Evolutionary conservation across 768 basidiomycete species (phyloP).

Genomic region (Galerina sulciceps): DNA sequence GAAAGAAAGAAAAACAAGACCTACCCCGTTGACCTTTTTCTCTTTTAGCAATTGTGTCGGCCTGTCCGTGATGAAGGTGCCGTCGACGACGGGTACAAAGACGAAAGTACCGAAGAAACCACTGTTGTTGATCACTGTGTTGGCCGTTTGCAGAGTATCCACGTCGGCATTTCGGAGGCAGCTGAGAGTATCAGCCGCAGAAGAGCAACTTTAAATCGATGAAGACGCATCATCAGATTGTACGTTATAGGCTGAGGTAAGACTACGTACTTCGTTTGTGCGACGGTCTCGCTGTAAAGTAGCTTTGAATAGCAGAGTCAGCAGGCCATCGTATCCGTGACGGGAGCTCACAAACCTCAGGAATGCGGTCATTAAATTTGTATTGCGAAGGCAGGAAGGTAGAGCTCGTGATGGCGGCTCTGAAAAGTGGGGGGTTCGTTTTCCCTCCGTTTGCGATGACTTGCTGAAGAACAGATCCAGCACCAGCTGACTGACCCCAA

Average conservation of each 20-base stretch:
- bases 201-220: constrained; percentile 33
- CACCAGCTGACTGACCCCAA: constrained; percentile 50
- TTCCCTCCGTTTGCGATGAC: constrained; percentile 49
- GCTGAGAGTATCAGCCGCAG: constrained; percentile 33
- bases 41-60: constrained; percentile 40
- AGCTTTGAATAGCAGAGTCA: neutral
- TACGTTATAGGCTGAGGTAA: neutral
- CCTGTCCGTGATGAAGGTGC: constrained; percentile 45
- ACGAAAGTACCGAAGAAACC: constrained; percentile 43
- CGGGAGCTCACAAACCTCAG: constrained; percentile 31
- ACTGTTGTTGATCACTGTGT: constrained; percentile 30
- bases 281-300: constrained; percentile 32
- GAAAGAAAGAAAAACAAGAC: constrained; percentile 16
- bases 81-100: constrained; percentile 53
- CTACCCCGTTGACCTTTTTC: constrained; percentile 46
- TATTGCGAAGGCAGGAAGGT: constrained; percentile 50
- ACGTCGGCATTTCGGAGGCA: constrained; percentile 43
- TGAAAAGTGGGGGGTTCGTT: constrained; percentile 48
- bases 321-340: neutral
- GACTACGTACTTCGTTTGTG: constrained; percentile 36
- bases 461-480: constrained; percentile 55
- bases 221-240: neutral
- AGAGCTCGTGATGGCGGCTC: constrained; percentile 49
- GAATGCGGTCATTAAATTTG: constrained; percentile 42
- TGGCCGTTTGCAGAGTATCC: constrained; percentile 34